Evolutionary conservation across 306 rosid genomes (phyloP).

Genomic region (Acacia melanoxylon): DNA sequence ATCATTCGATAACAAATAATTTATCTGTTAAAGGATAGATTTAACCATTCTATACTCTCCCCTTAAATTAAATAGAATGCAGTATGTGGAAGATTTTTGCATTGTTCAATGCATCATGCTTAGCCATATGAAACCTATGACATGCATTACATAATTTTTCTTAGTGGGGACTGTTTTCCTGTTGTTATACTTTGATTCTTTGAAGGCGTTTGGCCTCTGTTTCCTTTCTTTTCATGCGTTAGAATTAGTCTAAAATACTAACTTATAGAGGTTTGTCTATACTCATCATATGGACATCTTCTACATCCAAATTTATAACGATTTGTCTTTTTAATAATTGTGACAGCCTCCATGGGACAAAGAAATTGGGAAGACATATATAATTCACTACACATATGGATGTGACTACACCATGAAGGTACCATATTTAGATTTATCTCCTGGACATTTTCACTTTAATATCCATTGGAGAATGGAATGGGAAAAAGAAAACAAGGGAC

Average conservation of each 20-base stretch:
- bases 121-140: background rate
- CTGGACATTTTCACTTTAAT: background rate
- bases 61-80: background rate
- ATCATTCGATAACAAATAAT: background rate
- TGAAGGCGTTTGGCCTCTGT: background rate
- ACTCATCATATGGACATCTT: background rate
- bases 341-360: conserved; percentile 95
- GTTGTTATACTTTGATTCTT: background rate
- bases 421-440: conserved; percentile 14
- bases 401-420: conserved; percentile 95
- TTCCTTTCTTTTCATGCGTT: background rate
- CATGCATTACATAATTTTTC: background rate
- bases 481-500: background rate
- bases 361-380: conserved; percentile 66
- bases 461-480: background rate
- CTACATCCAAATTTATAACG: conserved; percentile 20
- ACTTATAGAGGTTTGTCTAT: background rate
- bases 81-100: background rate
- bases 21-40: background rate
- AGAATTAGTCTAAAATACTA: background rate
- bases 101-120: background rate
- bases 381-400: conserved; percentile 96
- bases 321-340: background rate
- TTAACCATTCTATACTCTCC: background rate
- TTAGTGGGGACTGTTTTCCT: background rate